A percentile compares a stretch with the other conserved stretches of the same genome.
Evolutionary conservation across 306 rosid genomes (phyloP).

Genomic region (Urtica urens): DNA sequence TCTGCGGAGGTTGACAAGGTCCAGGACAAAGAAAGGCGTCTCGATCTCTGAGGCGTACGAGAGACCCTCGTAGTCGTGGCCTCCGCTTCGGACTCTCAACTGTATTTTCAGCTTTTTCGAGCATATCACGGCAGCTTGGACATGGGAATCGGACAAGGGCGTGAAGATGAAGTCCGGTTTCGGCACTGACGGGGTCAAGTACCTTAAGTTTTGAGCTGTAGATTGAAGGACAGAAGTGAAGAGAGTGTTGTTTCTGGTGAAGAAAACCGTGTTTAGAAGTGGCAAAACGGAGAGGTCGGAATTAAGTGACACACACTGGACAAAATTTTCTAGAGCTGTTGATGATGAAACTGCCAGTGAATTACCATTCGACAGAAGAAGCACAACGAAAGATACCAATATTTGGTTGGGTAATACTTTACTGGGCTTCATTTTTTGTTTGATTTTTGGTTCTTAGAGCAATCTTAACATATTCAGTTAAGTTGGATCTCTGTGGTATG

Average conservation of each 20-base stretch:
- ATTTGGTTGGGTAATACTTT: no score
- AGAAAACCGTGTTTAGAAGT: constrained; percentile 29
- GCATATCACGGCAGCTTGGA: constrained; percentile 49
- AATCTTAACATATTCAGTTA: no score
- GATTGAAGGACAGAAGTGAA: constrained; percentile 46
- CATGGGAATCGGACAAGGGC: constrained; percentile 40
- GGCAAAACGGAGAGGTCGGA: constrained; percentile 28
- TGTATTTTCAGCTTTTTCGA: constrained; percentile 38
- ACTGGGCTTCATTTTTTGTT: no score
- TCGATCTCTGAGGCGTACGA: constrained; percentile 15
- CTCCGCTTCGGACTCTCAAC: constrained; percentile 27
- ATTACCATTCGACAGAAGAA: constrained; percentile 25
- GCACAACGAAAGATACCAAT: constrained; percentile 1
- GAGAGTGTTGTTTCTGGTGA: constrained; percentile 31
- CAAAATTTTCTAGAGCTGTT: constrained; percentile 35
- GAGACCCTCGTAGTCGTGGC: constrained; percentile 20
- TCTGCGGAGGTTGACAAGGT: constrained; percentile 7
- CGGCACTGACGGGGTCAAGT: constrained; percentile 41
- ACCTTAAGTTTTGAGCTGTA: constrained; percentile 57
- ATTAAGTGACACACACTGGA: constrained; percentile 30
- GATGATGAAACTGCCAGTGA: constrained; percentile 30
- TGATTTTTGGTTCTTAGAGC: no score
- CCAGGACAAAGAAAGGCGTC: constrained; percentile 14
- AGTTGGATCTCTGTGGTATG: no score
- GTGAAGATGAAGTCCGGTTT: constrained; percentile 54